Base-by-base conservation (phyloP, 352 stramenopile species). In the Phytopythium kandeliae region DNA sequence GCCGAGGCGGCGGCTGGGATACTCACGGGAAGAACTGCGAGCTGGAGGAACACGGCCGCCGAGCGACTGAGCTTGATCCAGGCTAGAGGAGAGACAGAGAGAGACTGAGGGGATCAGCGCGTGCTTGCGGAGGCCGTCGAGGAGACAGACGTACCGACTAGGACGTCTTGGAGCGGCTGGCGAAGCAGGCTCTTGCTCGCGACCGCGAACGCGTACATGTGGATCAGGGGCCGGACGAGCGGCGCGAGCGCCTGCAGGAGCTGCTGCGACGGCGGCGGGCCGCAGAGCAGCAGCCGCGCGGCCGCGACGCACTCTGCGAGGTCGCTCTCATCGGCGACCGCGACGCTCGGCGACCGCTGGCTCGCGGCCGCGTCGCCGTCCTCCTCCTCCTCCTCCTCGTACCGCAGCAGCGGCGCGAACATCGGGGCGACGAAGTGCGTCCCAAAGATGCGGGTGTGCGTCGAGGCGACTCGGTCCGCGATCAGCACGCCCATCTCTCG, bases 401-500 rank as follows among this genome's bases (percentile, higher is more conserved):
- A 86, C 1, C 78, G 60, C 7, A 95, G 51, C 31, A 93, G 63
- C 30, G 78, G 75, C n/a, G 53, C 50, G 26, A 92, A 77, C n/a
- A 89, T 46, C 15, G 55, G 54, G 8, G 62, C 60, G 16, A 95
- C 54, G 31, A 95, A 73, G 25, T 76, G 60, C 0, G 54, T 47
- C 33, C 89, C 77, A 30, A 90, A 79, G 16, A 75, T 52, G 6
- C 34, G 33, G 6, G 67, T 51, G 22, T 85, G 69, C 8, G 65
- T 65, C 12, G 64, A 55, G 9, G 67, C 69, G 37, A 93, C 53
- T 35, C 86, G 74, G 53, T 81, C 78, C 0, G 69, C 63, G 15
- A 91, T 48, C 16, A 93, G 50, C 34, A 80, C 79, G 42, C 69
- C 76, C 25, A 83, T 89, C 58, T 93, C 82, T 15, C 74, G 68